A percentile compares a stretch with the other conserved stretches of the same genome.
These are phyloP conservation scores for Cetradonia linearis DNA, from an alignment of 495 filamentous ascomycete genomes.

Conservation along the genomic window DNA sequence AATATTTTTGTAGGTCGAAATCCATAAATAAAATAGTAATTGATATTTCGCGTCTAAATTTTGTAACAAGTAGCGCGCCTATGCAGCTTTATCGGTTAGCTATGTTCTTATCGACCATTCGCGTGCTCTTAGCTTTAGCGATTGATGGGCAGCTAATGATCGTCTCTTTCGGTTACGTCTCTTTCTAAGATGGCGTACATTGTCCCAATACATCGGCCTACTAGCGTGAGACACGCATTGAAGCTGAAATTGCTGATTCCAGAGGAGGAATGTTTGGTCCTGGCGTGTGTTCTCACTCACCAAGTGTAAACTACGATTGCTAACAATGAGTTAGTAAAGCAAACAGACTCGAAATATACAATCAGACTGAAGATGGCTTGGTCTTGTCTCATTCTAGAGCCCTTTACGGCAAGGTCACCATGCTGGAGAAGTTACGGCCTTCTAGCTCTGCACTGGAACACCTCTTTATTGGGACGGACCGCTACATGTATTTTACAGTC, in stretches of 20 bases:
- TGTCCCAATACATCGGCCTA: slow-evolving; percentile 85
- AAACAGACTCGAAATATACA: slow-evolving; percentile 85
- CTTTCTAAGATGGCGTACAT: slow-evolving; percentile 70
- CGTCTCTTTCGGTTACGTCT: not conserved
- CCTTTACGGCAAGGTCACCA: slow-evolving; percentile 74
- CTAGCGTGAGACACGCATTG: slow-evolving; percentile 78
- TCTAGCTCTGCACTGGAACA: slow-evolving; percentile 65
- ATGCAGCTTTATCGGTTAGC: slow-evolving; percentile 15
- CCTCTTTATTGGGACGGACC: slow-evolving; percentile 85
- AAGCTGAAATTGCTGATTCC: slow-evolving; percentile 62
- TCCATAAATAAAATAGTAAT: not conserved
- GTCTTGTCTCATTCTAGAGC: slow-evolving; percentile 50
- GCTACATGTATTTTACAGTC: slow-evolving; percentile 79
- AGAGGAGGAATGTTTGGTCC: slow-evolving; percentile 69
- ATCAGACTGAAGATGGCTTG: slow-evolving; percentile 48
- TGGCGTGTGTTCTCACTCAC: slow-evolving; percentile 54
- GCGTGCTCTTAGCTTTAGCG: slow-evolving; percentile 2
- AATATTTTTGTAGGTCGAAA: not conserved
- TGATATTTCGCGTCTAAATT: not conserved
- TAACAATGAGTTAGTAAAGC: slow-evolving; percentile 52
- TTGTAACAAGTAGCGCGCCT: not conserved
- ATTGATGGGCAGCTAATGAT: not conserved
- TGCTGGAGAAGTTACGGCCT: slow-evolving; percentile 74
- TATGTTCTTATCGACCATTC: slow-evolving; percentile 8
- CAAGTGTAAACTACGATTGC: not conserved